Evolutionary conservation across 225 moss, liverwort and hornwort genomes (phyloP), one percentile per base, ranked within the genome.

Genomic region (Sphagnum tenellum): DNA sequence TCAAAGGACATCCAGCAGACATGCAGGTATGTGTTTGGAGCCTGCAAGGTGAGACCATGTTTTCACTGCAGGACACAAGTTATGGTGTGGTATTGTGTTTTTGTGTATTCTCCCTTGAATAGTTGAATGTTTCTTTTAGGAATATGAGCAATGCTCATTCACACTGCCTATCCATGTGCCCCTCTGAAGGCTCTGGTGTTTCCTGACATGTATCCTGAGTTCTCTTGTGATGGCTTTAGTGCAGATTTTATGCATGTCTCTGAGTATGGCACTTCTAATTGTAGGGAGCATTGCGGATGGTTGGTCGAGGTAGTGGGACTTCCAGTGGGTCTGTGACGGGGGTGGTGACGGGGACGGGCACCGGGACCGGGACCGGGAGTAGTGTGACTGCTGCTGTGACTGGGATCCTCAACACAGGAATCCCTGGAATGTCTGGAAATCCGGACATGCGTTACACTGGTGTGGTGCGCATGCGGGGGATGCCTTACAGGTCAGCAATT

Each of bases 371-470:
- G 65, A 74, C 87, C 70, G 89, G 89, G 47, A 84, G 78, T 73
- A 85, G 85, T 67, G 84, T 56, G 70, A 72, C 68, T 75, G 65
- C 81, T 56, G 72, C 78, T 74, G 75, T 76, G 71, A 62, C 80
- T 45, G 91, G 88, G 51, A 74, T 93, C 72, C 93, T 98, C 59
- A 93, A 88, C 76, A 89, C 93, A 65, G 98, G 98, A 65, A 92
- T 98, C 50, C 96, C 96, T 69, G 96, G 96, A 69, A 92, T 98
- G 90, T 89, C 93, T 76, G 98, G 98, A 63, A 98, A 89, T 84
- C 98, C 93, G 74, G 98, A 98, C 70, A 98, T 98, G 98, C 98
- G 98, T 66, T 98, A 90, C 71, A 88, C 98, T 57, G 98, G 98
- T 71, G 98, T 93, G 56, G 98, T 98, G 73, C 86, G 98, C 70